These are phyloP conservation scores for Candida schatavii DNA, from an alignment of 805 yeast species.

Conservation along the genomic window DNA sequence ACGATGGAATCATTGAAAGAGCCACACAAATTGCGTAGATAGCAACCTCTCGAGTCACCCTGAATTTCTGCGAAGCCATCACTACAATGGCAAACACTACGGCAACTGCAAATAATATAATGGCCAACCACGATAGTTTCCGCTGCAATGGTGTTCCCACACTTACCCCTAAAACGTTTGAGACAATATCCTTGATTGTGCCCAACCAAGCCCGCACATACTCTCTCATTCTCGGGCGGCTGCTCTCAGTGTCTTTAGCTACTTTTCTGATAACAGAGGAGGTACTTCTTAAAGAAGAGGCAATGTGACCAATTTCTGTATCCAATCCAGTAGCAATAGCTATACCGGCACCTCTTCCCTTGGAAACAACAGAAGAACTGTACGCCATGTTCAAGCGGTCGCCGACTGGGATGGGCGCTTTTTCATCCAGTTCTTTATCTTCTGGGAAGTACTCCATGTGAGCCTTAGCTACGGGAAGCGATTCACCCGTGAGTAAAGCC, in stretches of 20 bases:
- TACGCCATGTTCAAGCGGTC: constrained; percentile 34
- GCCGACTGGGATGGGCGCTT: constrained; percentile 34
- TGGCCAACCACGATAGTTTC: constrained; percentile 48
- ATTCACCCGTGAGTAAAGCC: constrained; percentile 42
- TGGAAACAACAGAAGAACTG: constrained; percentile 37
- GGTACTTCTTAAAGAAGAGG: constrained; percentile 26
- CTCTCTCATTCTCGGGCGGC: constrained; percentile 35
- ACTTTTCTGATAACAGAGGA: constrained; percentile 23
- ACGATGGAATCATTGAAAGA: constrained; percentile 38
- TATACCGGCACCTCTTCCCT: constrained; percentile 42
- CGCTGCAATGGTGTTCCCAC: constrained; percentile 48
- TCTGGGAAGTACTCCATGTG: constrained; percentile 31
- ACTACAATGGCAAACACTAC: constrained; percentile 38
- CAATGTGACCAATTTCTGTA: constrained; percentile 44
- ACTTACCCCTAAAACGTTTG: constrained; percentile 45
- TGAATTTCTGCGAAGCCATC: constrained; percentile 34
- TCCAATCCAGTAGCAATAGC: constrained; percentile 35
- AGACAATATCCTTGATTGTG: constrained; percentile 39
- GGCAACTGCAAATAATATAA: constrained; percentile 47
- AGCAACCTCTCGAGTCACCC: constrained; percentile 33
- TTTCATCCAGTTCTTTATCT: too few species aligned
- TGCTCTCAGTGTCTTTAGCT: constrained; percentile 36
- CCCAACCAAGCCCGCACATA: constrained; percentile 34
- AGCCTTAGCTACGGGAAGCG: constrained; percentile 33
- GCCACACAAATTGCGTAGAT: constrained; percentile 42